Conservation (phyloP, 2,329 filamentous ascomycete genomes). For the Purpureocillium takamizusanense region DNA sequence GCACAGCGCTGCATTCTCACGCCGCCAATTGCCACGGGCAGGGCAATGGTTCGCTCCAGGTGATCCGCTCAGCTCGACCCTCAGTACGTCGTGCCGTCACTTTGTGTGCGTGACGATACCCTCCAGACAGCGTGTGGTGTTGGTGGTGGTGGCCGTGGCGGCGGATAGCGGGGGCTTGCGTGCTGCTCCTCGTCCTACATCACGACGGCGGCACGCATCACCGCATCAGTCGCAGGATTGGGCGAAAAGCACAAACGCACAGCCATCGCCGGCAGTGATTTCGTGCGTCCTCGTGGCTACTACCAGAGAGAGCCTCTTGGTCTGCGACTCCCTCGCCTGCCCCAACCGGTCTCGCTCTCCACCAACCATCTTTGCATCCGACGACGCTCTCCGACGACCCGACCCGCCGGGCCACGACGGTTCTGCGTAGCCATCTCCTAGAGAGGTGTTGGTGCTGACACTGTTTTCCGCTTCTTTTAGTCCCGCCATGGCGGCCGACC, state of each 20-base stretch:
- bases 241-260: too few relatives aligned
- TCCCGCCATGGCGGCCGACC: conserved; percentile 25
- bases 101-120: background rate
- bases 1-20: conserved; percentile 1
- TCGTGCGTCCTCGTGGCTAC: background rate
- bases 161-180: too few relatives aligned
- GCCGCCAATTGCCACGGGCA: conserved; percentile 24
- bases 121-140: too few relatives aligned
- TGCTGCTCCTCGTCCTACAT: conserved; percentile 8
- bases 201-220: conserved; percentile 2
- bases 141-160: too few relatives aligned
- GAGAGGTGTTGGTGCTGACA: too few relatives aligned
- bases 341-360: too few relatives aligned
- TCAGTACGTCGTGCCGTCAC: conserved; percentile 10
- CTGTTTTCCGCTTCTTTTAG: conserved; percentile 8
- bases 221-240: conserved; percentile 3
- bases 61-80: conserved; percentile 17
- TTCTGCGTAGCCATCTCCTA: too few relatives aligned
- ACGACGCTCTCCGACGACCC: too few relatives aligned
- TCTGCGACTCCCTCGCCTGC: too few relatives aligned
- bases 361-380: too few relatives aligned
- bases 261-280: background rate
- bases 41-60: conserved; percentile 28
- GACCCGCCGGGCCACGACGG: too few relatives aligned
- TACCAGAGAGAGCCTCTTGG: too few relatives aligned